Evolutionary conservation across 1,284 basidiomycete species (phyloP).

Genomic region (Tilletia caries): DNA sequence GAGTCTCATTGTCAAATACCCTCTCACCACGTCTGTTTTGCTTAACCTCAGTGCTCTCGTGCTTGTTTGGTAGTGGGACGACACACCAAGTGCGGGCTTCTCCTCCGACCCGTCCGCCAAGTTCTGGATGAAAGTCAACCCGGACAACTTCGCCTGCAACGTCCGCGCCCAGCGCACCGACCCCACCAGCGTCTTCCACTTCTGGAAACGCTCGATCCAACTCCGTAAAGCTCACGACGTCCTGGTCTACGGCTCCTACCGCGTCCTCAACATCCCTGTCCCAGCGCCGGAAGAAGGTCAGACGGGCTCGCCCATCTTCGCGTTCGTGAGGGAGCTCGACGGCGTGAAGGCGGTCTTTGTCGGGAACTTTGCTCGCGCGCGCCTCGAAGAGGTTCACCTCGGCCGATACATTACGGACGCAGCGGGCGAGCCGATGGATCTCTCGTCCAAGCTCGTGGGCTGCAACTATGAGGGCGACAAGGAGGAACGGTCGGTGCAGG

Average conservation of each 20-base stretch:
- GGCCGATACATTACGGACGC: background rate
- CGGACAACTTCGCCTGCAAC: conserved; percentile 64
- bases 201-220: conserved; percentile 63
- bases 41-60: background rate
- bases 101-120: conserved; percentile 58
- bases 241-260: conserved; percentile 65
- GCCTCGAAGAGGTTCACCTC: background rate
- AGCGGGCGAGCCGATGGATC: background rate
- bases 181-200: conserved; percentile 60
- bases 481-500: background rate
- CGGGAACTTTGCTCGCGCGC: background rate
- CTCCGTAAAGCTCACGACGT: conserved; percentile 62
- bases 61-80: conserved; percentile 61
- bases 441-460: background rate
- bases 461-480: background rate
- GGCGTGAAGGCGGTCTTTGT: background rate
- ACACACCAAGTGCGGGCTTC: conserved; percentile 64
- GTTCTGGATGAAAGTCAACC: conserved; percentile 75
- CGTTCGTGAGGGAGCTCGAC: background rate
- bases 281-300: background rate
- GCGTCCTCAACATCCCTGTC: conserved; percentile 56
- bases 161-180: conserved; percentile 60
- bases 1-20: background rate
- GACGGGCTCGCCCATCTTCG: background rate
- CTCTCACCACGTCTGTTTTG: conserved; percentile 43